phyloP scores from a whole-genome alignment of 305 asterid species.

The Rubia balearica region DNA sequence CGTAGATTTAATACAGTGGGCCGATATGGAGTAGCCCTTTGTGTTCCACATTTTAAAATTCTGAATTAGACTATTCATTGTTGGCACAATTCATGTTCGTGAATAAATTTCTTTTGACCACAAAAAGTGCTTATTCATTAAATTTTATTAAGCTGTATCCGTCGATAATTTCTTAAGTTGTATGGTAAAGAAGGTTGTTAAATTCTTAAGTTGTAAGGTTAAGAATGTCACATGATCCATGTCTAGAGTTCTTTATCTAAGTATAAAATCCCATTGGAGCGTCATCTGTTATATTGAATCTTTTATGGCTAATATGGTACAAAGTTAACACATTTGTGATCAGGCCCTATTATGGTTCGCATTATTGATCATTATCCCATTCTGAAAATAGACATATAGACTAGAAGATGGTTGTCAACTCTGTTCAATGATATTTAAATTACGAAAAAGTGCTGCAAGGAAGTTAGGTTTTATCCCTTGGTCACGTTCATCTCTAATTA shows the following conservation, averaged over 20 bases:
- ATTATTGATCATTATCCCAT: not conserved
- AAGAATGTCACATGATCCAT: not conserved
- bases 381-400: not conserved
- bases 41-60: not conserved
- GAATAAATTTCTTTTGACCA: not conserved
- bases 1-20: not conserved
- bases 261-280: not conserved
- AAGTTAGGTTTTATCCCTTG: not conserved
- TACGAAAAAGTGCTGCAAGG: not conserved
- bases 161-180: not conserved
- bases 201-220: not conserved
- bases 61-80: not conserved
- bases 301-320: not conserved
- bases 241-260: not conserved
- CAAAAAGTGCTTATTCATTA: not conserved
- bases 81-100: not conserved
- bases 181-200: not conserved
- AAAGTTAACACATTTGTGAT: not conserved
- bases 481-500: not conserved
- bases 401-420: not conserved
- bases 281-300: not conserved
- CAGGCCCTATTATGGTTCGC: not conserved
- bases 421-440: not conserved
- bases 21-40: not conserved
- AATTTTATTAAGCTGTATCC: not conserved